Base-by-base conservation (phyloP, 73 alveolate species). In the Paramecium sonneborni region DNA sequence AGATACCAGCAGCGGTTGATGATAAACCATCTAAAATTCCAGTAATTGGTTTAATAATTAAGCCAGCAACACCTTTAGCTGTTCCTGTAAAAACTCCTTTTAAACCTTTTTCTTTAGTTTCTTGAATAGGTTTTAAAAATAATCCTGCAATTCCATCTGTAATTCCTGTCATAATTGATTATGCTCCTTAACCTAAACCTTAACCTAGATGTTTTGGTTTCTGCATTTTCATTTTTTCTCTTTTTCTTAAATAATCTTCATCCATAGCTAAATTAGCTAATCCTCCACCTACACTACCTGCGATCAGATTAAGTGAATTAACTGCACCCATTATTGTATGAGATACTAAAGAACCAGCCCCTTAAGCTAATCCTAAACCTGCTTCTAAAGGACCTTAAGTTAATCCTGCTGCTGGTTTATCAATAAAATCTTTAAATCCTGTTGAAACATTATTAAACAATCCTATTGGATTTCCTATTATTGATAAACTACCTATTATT, bases 391-490 rank as follows among this genome's bases (percentile, higher is more conserved):
- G 93, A 1, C 93, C 93, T 86, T 57, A 41, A 0, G 85, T 76
- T 2, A 86, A 28, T 2, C 93, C 93, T 1, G 62, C 86, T 10
- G 88, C 88, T 0, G 93, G 93, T 62, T 86, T 86, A 23, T 28
- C 30, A 39, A 86, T 20, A 6, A 86, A 57, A 39, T 86, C 93
- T 14, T 52, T 58, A 15, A 86, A 55, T 23, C 93, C 93, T 11
- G 93, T 62, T 1, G 93, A 58, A 1, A 86, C 62, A 86, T 86
- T 86, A n/a, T 86, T 23, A 14, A 86, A 86, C 3, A 86, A 85
- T 9, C 93, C 93, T 34, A 86, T 76, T 15, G 93, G 93, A 67
- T 86, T 86, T 28, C 93, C 93, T 30, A 86, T 86, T 1, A 86
- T 62, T 38, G 82, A 62, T 6, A 86, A 39, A 41, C 88, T 62